These are phyloP conservation scores for Aureobasidium melanogenum DNA, from an alignment of 2,329 filamentous ascomycete species.

Conservation along the genomic window DNA sequence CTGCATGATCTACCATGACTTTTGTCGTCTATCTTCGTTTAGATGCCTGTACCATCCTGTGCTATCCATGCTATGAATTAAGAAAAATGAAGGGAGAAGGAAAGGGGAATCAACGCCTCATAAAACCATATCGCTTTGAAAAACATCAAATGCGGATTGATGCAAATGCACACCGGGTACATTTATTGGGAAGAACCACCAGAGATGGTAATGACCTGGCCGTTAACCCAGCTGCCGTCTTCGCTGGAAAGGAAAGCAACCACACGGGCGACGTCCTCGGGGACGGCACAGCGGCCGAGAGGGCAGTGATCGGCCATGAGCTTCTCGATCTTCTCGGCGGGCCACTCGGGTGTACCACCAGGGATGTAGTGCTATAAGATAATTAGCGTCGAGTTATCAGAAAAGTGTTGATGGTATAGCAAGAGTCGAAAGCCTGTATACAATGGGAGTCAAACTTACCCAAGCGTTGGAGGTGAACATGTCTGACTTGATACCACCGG, in stretches of 20 bases:
- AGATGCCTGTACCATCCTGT: slow-evolving; percentile 11
- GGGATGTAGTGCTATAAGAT: slow-evolving; percentile 35
- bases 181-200: slow-evolving; percentile 31
- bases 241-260: slow-evolving; percentile 31
- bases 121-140: slow-evolving; percentile 2
- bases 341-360: slow-evolving; percentile 39
- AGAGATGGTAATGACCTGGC: slow-evolving; percentile 36
- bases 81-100: background rate
- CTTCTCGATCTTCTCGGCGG: slow-evolving; percentile 41
- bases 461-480: slow-evolving; percentile 48
- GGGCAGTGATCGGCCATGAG: slow-evolving; percentile 44
- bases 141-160: background rate
- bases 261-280: slow-evolving; percentile 34
- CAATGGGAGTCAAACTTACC: background rate
- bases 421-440: background rate
- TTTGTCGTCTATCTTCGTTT: slow-evolving; percentile 3
- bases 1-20: slow-evolving; percentile 2
- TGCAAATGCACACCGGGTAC: background rate
- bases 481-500: slow-evolving; percentile 65
- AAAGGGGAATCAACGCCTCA: slow-evolving; percentile 6
- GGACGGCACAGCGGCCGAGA: slow-evolving; percentile 39
- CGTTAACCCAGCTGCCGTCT: slow-evolving; percentile 34
- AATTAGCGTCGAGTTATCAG: background rate
- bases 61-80: background rate
- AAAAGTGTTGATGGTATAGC: background rate